A percentile compares a stretch with the other conserved stretches of the same genome.
Evolutionary conservation across 352 stramenopile genomes (phyloP).

Genomic region (Phytophthora hybrid): DNA sequence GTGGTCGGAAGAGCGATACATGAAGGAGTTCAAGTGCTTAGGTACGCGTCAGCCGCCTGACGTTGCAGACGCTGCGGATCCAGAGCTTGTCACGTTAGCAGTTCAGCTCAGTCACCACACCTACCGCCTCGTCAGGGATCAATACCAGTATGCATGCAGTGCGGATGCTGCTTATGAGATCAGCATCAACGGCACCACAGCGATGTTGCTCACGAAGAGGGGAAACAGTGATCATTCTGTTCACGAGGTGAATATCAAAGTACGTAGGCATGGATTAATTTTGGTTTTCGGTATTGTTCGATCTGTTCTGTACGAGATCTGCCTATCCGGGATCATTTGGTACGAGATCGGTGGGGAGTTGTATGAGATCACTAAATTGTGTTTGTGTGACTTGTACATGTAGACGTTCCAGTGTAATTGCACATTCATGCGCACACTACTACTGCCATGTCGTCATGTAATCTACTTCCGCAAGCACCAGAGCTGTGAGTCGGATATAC

Average conservation of each 20-base stretch:
- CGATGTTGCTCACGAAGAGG: neutral
- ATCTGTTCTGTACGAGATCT: too few species aligned
- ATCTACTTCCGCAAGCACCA: constrained; percentile 1
- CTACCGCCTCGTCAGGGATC: constrained; percentile 3
- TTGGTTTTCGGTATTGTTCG: neutral
- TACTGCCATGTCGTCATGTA: constrained; percentile 19
- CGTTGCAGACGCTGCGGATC: constrained; percentile 2
- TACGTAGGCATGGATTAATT: constrained; percentile 10
- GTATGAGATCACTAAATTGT: neutral
- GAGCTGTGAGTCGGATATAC: constrained; percentile 18
- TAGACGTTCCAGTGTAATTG: constrained; percentile 20
- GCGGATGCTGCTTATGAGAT: neutral
- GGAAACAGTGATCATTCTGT: neutral
- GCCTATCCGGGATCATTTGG: neutral
- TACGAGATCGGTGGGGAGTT: neutral
- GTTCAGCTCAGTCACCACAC: constrained; percentile 13
- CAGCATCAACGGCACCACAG: neutral
- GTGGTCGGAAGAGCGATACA: constrained; percentile 15
- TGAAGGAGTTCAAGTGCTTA: constrained; percentile 14
- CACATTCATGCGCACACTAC: constrained; percentile 15
- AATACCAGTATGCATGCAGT: constrained; percentile 15
- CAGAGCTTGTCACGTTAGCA: constrained; percentile 14
- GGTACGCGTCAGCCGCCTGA: constrained; percentile 7
- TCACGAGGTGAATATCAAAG: constrained; percentile 5
- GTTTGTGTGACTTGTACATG: neutral